Evolutionary conservation across 768 basidiomycete species (phyloP).

Genomic region (Tephrocybe sp.): DNA sequence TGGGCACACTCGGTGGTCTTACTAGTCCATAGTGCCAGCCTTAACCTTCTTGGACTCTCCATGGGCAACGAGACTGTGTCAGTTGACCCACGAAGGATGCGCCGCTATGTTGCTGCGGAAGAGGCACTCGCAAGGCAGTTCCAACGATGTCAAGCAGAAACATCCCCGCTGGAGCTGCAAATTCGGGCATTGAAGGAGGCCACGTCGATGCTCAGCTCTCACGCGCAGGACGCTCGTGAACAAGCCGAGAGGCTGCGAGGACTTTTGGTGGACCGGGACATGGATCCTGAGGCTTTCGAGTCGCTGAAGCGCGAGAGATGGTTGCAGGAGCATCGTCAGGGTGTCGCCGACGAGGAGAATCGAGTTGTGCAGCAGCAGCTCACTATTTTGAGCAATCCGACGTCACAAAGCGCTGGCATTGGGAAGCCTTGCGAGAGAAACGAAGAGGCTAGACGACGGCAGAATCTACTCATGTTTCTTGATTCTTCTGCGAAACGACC

Average conservation of each 20-base stretch:
- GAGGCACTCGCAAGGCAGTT: constrained; percentile 37
- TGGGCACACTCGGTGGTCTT: background rate
- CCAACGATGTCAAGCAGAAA: constrained; percentile 30
- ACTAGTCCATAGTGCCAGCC: background rate
- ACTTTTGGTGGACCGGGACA: constrained; percentile 35
- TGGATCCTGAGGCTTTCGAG: constrained; percentile 36
- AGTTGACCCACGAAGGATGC: constrained; percentile 23
- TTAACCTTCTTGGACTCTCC: background rate
- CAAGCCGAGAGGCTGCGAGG: constrained; percentile 38
- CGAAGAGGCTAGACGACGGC: constrained; percentile 26
- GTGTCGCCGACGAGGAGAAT: constrained; percentile 34
- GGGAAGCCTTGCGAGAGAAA: constrained; percentile 16
- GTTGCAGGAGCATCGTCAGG: constrained; percentile 48
- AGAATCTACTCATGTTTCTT: constrained; percentile 40
- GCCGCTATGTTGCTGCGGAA: constrained; percentile 48
- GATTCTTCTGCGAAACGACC: constrained; percentile 31
- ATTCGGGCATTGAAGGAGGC: constrained; percentile 45
- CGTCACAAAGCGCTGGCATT: constrained; percentile 12
- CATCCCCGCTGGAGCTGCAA: constrained; percentile 44
- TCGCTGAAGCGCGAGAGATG: constrained; percentile 47
- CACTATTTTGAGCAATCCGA: constrained; percentile 22
- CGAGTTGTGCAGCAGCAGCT: constrained; percentile 36
- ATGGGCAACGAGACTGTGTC: background rate
- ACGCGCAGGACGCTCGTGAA: constrained; percentile 45
- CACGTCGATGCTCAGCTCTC: constrained; percentile 40